phyloP scores from a whole-genome alignment of 352 stramenopile genomes.

The Blastocystis sp. region DNA sequence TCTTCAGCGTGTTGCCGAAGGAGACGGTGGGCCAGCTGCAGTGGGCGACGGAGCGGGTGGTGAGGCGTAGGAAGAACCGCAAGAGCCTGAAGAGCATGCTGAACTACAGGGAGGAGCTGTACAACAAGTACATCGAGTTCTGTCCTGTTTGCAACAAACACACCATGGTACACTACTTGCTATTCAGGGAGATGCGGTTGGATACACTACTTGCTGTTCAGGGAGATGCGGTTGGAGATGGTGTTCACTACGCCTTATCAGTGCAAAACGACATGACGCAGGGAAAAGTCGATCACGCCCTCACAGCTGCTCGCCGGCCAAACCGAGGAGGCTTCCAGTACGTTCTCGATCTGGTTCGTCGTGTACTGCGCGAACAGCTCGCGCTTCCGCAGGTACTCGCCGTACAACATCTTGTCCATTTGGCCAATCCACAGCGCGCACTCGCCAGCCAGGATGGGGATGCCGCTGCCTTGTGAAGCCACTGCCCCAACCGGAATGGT shows the following conservation, averaged over 20 bases:
- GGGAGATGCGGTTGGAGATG: constrained; percentile 13
- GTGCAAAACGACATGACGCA: not conserved
- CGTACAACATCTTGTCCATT: constrained; percentile 58
- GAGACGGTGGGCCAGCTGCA: constrained; percentile 44
- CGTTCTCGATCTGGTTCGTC: constrained; percentile 28
- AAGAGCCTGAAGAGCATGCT: constrained; percentile 54
- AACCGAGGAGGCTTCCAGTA: not conserved
- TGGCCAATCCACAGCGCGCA: constrained; percentile 55
- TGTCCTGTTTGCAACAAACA: constrained; percentile 52
- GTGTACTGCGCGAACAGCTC: constrained; percentile 62
- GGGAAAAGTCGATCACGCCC: constrained; percentile 25
- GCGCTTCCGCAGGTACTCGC: constrained; percentile 48
- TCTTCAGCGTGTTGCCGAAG: constrained; percentile 27
- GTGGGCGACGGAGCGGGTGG: not conserved
- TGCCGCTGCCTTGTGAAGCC: constrained; percentile 16
- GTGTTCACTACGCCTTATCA: not conserved
- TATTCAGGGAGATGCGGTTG: constrained; percentile 25
- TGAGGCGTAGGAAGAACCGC: constrained; percentile 38
- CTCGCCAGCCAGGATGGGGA: constrained; percentile 5
- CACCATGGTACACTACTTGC: not conserved
- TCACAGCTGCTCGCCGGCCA: constrained; percentile 50
- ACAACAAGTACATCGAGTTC: constrained; percentile 59
- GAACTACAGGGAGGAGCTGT: constrained; percentile 55
- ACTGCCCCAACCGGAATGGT: constrained; percentile 16
- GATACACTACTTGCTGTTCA: constrained; percentile 31